Evolutionary conservation across 78 protist genomes (phyloP).

Genomic region (Pigoraptor vietnamica): DNA sequence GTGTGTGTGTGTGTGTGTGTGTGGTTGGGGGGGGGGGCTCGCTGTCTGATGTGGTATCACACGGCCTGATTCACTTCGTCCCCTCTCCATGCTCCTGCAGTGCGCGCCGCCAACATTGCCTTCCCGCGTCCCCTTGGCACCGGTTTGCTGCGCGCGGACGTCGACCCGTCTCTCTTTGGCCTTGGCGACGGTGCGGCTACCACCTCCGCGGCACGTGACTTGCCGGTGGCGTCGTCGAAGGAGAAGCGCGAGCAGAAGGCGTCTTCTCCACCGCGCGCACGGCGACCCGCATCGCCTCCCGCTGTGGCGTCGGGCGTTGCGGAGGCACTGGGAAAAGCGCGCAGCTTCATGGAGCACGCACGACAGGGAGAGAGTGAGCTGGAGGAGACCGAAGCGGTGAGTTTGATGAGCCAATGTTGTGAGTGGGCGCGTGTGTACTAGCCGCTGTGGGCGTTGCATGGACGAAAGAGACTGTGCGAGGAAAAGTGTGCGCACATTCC

Average conservation of each 20-base stretch:
- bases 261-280: not conserved
- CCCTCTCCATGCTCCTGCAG: not conserved
- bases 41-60: too few relatives aligned
- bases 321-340: not conserved
- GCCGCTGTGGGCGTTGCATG: too few relatives aligned
- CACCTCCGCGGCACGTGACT: not conserved
- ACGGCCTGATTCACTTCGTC: too few relatives aligned
- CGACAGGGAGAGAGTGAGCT: not conserved
- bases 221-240: not conserved
- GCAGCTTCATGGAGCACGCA: not conserved
- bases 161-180: not conserved
- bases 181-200: too few relatives aligned
- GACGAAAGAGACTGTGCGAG: too few relatives aligned
- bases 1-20: not conserved
- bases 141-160: not conserved
- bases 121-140: not conserved
- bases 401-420: too few relatives aligned
- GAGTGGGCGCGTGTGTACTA: too few relatives aligned
- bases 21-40: not conserved
- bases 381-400: not conserved
- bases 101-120: not conserved
- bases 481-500: too few relatives aligned
- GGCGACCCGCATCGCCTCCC: not conserved
- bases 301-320: not conserved
- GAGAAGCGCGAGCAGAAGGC: not conserved